A percentile compares a stretch with the other conserved stretches of the same genome.
Evolutionary conservation across 139 green algal genomes (phyloP).

Genomic region (Trebouxia sp.): DNA sequence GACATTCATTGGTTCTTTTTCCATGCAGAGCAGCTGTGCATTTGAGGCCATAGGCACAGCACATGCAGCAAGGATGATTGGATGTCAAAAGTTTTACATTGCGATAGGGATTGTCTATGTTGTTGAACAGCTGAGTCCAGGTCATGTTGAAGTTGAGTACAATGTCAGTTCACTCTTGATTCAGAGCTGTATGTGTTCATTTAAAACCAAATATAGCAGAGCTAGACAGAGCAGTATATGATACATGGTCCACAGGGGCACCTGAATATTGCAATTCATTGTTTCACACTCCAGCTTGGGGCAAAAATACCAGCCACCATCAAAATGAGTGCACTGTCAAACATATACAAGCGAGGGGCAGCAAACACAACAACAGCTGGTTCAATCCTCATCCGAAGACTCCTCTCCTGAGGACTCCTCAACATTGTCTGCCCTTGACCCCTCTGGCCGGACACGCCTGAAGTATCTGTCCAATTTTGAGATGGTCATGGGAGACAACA

Average conservation of each 20-base stretch:
- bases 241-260: constrained; percentile 24
- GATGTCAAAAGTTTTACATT: too few relatives aligned
- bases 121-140: too few relatives aligned
- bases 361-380: not conserved
- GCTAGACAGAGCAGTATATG: not conserved
- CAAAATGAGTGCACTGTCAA: constrained; percentile 19
- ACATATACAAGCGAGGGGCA: not conserved
- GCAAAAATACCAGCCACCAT: not conserved
- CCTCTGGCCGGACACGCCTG: not conserved
- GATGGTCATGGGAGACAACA: not conserved
- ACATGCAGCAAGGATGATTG: too few relatives aligned
- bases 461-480: constrained; percentile 15
- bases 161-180: not conserved
- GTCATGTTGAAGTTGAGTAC: not conserved
- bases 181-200: not conserved
- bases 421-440: not conserved
- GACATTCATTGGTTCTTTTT: too few relatives aligned
- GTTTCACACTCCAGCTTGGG: constrained; percentile 11
- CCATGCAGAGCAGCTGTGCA: too few relatives aligned
- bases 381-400: constrained; percentile 19
- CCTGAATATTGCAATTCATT: not conserved
- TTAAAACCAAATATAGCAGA: constrained; percentile 19
- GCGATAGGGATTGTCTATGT: too few relatives aligned
- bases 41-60: too few relatives aligned
- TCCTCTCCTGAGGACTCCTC: not conserved